Percentiles rank a stretch among this genome's conserved stretches.
Conservation (phyloP, 139 green algal genomes). For the Limnomonas spitsbergensis region DNA sequence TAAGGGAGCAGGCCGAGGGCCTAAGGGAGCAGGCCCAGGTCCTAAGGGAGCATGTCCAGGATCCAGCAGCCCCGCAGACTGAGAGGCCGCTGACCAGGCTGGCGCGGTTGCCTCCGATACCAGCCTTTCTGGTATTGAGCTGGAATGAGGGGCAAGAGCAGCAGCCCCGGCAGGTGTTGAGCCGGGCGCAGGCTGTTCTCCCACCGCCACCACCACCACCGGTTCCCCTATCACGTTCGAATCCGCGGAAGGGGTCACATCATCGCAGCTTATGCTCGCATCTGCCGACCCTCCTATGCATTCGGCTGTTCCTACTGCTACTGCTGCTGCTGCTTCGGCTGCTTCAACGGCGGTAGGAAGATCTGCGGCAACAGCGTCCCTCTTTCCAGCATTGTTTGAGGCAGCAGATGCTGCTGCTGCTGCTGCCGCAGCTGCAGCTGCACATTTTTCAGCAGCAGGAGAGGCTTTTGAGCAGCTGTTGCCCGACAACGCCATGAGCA, state of each 20-base stretch:
- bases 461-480: neutral
- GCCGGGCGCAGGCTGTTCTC: neutral
- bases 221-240: neutral
- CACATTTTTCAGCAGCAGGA: neutral
- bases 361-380: neutral
- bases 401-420: neutral
- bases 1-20: neutral
- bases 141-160: too few species aligned
- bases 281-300: neutral
- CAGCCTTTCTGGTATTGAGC: neutral
- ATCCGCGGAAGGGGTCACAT: neutral
- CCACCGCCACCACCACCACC: neutral
- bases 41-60: neutral
- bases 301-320: neutral
- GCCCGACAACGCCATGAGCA: conserved; percentile 10
- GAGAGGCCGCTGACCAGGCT: neutral
- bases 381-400: neutral
- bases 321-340: conserved; percentile 6
- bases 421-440: neutral
- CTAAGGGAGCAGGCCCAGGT: neutral
- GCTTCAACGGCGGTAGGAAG: too few species aligned
- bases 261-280: neutral
- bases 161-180: neutral
- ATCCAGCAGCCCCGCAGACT: neutral
- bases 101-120: neutral